Percentiles rank a stretch among this genome's conserved stretches.
Evolutionary conservation across 169 alveolate genomes (phyloP).

Genomic region (Plasmodium blacklocki): DNA sequence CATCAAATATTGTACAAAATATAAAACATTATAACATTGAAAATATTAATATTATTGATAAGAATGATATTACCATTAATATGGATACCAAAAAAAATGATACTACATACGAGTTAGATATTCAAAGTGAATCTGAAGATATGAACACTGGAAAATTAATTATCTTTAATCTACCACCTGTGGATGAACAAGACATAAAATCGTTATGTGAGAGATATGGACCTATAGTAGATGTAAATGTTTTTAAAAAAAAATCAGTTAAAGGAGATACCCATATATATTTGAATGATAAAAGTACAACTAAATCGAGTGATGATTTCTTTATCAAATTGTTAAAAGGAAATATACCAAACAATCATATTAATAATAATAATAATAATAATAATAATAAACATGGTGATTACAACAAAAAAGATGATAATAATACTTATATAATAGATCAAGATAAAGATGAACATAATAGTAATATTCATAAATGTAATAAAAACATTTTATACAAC

Average conservation of each 20-base stretch:
- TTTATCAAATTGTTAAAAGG: constrained; percentile 69
- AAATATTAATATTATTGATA: not conserved
- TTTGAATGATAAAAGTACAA: constrained; percentile 24
- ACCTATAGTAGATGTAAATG: constrained; percentile 77
- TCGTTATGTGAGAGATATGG: constrained; percentile 68
- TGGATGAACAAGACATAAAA: constrained; percentile 65
- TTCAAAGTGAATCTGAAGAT: constrained; percentile 12
- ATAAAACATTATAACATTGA: constrained; percentile 1
- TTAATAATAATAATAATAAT: not conserved
- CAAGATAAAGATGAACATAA: not conserved
- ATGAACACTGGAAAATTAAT: constrained; percentile 76
- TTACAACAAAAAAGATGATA: constrained; percentile 26
- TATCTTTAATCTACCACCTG: constrained; percentile 71
- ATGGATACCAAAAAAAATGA: not conserved
- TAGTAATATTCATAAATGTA: not conserved
- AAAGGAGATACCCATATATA: constrained; percentile 44
- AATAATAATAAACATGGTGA: constrained; percentile 39
- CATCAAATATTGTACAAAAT: not conserved
- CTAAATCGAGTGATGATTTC: constrained; percentile 42
- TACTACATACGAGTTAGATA: not conserved
- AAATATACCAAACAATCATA: not conserved
- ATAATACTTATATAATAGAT: not conserved
- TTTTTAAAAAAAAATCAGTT: constrained; percentile 46
- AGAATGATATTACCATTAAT: not conserved
- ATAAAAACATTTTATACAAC: not conserved